phyloP scores from a whole-genome alignment of 2,329 filamentous ascomycete species.

The Trichoderma lentiforme region DNA sequence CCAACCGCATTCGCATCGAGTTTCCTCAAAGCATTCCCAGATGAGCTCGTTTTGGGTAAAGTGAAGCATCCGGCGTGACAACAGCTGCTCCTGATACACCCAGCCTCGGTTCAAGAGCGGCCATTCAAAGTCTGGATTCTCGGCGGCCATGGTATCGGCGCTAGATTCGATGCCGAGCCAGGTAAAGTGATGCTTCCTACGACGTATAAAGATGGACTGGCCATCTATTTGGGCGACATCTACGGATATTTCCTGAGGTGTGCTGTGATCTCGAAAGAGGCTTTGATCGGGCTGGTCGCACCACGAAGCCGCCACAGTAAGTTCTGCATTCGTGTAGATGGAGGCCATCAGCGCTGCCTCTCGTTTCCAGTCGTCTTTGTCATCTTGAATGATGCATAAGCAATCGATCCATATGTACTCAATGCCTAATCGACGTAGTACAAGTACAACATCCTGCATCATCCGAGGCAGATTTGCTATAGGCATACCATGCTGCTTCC shows the following conservation, averaged over 20 bases:
- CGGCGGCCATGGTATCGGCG: neutral
- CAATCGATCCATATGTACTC: constrained; percentile 21
- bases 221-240: neutral
- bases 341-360: constrained; percentile 21
- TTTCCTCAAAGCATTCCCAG: constrained; percentile 20
- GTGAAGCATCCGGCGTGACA: constrained; percentile 23
- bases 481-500: constrained; percentile 8
- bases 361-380: constrained; percentile 19
- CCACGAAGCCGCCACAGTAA: constrained; percentile 19
- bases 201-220: constrained; percentile 17
- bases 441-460: constrained; percentile 16
- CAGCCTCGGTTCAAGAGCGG: constrained; percentile 19
- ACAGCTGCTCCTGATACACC: constrained; percentile 26
- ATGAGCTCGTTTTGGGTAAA: constrained; percentile 21
- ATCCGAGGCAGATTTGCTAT: constrained; percentile 8
- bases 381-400: constrained; percentile 24
- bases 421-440: constrained; percentile 16
- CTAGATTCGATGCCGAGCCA: neutral
- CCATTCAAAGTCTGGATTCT: neutral
- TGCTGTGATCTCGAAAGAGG: constrained; percentile 15
- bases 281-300: neutral
- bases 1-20: constrained; percentile 21
- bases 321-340: constrained; percentile 17
- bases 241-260: neutral
- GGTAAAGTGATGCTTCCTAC: constrained; percentile 11